Conservation (phyloP, 1,284 basidiomycete genomes). For the Cryptococcus neoformans region DNA sequence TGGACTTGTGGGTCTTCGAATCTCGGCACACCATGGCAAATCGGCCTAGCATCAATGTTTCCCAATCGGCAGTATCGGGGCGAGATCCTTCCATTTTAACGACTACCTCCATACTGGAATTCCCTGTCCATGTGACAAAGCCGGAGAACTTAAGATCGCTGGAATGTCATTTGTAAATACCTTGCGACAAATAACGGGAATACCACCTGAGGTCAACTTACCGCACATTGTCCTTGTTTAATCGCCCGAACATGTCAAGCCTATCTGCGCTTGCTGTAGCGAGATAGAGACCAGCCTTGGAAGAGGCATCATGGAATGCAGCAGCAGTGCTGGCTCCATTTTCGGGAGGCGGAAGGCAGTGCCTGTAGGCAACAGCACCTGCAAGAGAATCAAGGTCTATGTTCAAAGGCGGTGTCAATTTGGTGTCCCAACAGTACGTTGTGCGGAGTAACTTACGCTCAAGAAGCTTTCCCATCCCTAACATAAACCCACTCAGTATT, state of each 20-base stretch:
- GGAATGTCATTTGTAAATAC: slow-evolving; percentile 23
- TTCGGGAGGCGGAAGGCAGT: slow-evolving; percentile 56
- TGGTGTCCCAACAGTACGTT: no score
- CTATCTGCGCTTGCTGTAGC: slow-evolving; percentile 78
- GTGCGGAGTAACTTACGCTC: slow-evolving; percentile 33
- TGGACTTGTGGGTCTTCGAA: slow-evolving; percentile 62
- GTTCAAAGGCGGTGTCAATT: not conserved
- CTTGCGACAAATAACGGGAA: not conserved
- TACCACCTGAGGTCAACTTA: slow-evolving; percentile 6
- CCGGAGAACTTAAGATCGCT: slow-evolving; percentile 69
- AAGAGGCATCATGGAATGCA: slow-evolving; percentile 55
- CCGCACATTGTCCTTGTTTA: slow-evolving; percentile 51
- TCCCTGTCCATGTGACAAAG: slow-evolving; percentile 74
- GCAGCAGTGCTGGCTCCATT: slow-evolving; percentile 16
- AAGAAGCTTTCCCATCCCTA: slow-evolving; percentile 49
- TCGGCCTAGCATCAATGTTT: slow-evolving; percentile 54
- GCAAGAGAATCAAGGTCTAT: slow-evolving; percentile 70
- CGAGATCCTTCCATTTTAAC: slow-evolving; percentile 71
- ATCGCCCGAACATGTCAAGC: slow-evolving; percentile 46
- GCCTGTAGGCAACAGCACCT: slow-evolving; percentile 76
- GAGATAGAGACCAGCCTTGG: slow-evolving; percentile 69
- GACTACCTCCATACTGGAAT: slow-evolving; percentile 73
- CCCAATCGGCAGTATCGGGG: slow-evolving; percentile 52
- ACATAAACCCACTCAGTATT: no score
- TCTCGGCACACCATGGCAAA: slow-evolving; percentile 83